Conservation (phyloP, 225 moss, liverwort and hornwort species). For the Straminergon stramineum region DNA sequence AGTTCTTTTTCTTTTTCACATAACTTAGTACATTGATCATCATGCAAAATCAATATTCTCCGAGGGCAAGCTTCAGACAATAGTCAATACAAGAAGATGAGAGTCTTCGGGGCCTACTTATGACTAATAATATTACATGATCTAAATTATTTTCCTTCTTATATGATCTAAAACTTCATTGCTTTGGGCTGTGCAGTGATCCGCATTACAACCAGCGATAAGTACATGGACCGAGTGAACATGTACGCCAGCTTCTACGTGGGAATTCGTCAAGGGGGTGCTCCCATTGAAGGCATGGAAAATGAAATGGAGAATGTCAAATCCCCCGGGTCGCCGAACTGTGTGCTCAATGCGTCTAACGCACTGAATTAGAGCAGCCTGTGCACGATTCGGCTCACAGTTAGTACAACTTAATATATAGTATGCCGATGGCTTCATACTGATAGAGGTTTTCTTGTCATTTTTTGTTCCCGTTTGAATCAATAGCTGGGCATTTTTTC, state of each 20-base stretch:
- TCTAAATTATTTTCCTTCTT: background rate
- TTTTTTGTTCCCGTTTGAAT: background rate
- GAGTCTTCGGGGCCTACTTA: background rate
- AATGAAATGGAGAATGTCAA: background rate
- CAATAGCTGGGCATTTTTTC: background rate
- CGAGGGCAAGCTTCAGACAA: too few species aligned
- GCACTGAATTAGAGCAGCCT: background rate
- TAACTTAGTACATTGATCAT: too few species aligned
- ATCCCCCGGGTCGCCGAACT: conserved; percentile 15
- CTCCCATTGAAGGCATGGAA: conserved; percentile 15
- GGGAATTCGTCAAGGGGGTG: conserved; percentile 53
- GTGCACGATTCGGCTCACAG: background rate
- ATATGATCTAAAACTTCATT: too few species aligned
- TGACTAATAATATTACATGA: background rate
- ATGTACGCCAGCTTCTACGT: conserved; percentile 99
- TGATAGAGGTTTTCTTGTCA: background rate
- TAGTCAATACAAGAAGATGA: too few species aligned
- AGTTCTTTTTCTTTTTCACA: too few species aligned
- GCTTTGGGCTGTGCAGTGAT: conserved; percentile 24
- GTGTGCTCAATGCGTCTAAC: conserved; percentile 21
- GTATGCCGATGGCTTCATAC: background rate
- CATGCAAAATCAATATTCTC: too few species aligned
- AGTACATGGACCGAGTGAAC: conserved; percentile 98
- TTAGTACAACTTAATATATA: too few species aligned
- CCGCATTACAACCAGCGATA: conserved; percentile 75